phyloP scores from a whole-genome alignment of 805 yeast species.

The Lachancea mirantina region DNA sequence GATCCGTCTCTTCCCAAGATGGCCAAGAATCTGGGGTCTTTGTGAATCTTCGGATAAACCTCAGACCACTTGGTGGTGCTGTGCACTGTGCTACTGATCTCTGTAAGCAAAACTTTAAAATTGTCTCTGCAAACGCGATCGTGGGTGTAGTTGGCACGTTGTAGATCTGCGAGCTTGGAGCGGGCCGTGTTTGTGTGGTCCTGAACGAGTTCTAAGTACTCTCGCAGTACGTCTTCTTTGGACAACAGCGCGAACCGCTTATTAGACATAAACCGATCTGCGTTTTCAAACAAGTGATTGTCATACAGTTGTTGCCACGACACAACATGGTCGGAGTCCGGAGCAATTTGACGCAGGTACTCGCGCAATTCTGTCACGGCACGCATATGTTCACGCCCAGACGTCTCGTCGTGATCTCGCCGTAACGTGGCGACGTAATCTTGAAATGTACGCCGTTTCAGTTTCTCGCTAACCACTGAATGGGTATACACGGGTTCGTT shows the following conservation, averaged over 20 bases:
- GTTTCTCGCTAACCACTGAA: slow-evolving; percentile 49
- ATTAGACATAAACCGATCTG: slow-evolving; percentile 51
- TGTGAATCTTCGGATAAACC: slow-evolving; percentile 42
- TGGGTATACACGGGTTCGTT: slow-evolving; percentile 64
- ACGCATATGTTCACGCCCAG: slow-evolving; percentile 32
- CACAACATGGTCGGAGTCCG: slow-evolving; percentile 12
- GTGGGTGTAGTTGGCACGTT: slow-evolving; percentile 39
- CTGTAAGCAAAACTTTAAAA: slow-evolving; percentile 43
- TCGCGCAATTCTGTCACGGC: slow-evolving; percentile 49
- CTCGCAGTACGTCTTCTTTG: slow-evolving; percentile 52
- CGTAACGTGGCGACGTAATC: slow-evolving; percentile 42
- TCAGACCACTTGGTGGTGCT: slow-evolving; percentile 58
- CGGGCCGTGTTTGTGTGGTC: slow-evolving; percentile 20
- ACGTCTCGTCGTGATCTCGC: slow-evolving; percentile 19
- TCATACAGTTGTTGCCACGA: slow-evolving; percentile 22
- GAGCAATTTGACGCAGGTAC: slow-evolving; percentile 38
- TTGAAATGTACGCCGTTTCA: slow-evolving; percentile 48
- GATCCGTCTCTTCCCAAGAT: slow-evolving; percentile 75
- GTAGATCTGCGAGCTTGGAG: slow-evolving; percentile 17
- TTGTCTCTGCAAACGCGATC: slow-evolving; percentile 64
- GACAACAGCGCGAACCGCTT: slow-evolving; percentile 46
- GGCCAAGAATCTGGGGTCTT: slow-evolving; percentile 49
- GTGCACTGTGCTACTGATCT: slow-evolving; percentile 31
- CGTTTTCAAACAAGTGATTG: slow-evolving; percentile 32
- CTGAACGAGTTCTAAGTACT: slow-evolving; percentile 31